These are phyloP conservation scores for Marvania coccoides DNA, from an alignment of 139 green algal species.

Conservation along the genomic window DNA sequence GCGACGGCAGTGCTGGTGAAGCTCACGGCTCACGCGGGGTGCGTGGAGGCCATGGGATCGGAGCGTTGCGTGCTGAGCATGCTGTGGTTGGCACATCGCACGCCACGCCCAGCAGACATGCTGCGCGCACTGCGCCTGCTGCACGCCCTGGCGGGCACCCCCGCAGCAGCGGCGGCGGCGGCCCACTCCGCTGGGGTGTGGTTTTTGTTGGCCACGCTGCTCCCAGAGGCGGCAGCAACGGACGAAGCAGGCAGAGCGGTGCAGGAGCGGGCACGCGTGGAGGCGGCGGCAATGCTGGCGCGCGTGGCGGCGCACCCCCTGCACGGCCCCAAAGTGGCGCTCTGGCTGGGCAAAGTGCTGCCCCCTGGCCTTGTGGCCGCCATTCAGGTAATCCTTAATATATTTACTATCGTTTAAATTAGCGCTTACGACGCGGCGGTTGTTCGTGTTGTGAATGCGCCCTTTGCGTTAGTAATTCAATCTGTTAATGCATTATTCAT, in stretches of 20 bases:
- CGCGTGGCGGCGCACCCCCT: slow-evolving; percentile 49
- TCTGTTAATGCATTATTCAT: too few relatives aligned
- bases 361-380: slow-evolving; percentile 67
- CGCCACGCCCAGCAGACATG: slow-evolving; percentile 31
- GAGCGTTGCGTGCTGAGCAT: slow-evolving; percentile 35
- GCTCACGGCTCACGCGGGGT: slow-evolving; percentile 51
- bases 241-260: background rate
- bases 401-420: too few relatives aligned
- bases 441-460: too few relatives aligned
- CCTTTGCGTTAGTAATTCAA: too few relatives aligned
- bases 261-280: slow-evolving; percentile 23
- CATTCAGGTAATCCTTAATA: slow-evolving; percentile 60
- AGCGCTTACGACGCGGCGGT: too few relatives aligned
- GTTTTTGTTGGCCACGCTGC: slow-evolving; percentile 66
- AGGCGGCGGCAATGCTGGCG: slow-evolving; percentile 53
- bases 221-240: slow-evolving; percentile 20
- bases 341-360: slow-evolving; percentile 64
- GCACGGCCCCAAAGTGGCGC: slow-evolving; percentile 53
- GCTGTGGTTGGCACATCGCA: slow-evolving; percentile 55
- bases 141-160: slow-evolving; percentile 30
- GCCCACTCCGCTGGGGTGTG: slow-evolving; percentile 56
- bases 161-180: slow-evolving; percentile 39
- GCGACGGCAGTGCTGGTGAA: slow-evolving; percentile 48
- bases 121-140: slow-evolving; percentile 55
- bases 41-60: slow-evolving; percentile 53